A percentile compares a stretch with the other conserved stretches of the same genome.
phyloP scores from a whole-genome alignment of 2,329 filamentous ascomycete genomes.

The Fusarium continuum region DNA sequence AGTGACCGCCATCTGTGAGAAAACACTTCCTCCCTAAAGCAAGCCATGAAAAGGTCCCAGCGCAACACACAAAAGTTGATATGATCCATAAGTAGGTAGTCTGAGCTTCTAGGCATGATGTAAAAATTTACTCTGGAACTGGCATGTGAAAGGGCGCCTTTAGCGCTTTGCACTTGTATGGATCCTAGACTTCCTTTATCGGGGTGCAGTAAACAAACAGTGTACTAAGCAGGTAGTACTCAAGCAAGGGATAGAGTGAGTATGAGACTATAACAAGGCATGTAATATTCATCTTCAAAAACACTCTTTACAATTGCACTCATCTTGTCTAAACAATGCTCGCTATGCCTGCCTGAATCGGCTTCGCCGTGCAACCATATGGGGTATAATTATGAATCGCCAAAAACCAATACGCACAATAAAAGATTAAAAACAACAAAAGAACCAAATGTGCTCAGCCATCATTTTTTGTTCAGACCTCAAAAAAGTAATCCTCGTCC shows the following conservation, averaged over 20 bases:
- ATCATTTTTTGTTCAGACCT: constrained; percentile 59
- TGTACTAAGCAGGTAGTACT: not conserved
- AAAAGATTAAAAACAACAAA: constrained; percentile 27
- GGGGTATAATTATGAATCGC: constrained; percentile 37
- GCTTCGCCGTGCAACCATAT: constrained; percentile 24
- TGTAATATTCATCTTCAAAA: not conserved
- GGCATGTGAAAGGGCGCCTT: not conserved
- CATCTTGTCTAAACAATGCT: constrained; percentile 30
- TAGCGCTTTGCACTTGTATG: not conserved
- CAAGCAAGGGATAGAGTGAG: not conserved
- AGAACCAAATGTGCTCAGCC: not conserved
- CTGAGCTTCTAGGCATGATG: not conserved
- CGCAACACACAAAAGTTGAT: not conserved
- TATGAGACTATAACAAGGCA: not conserved
- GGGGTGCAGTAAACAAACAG: constrained; percentile 1
- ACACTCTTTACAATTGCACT: constrained; percentile 5
- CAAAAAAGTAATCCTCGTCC: constrained; percentile 94
- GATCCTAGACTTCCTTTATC: not conserved
- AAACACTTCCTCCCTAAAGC: not conserved
- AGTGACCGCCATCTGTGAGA: constrained; percentile 26
- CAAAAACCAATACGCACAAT: constrained; percentile 31
- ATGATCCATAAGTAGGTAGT: not conserved
- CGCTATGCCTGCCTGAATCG: constrained; percentile 26
- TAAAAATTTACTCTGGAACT: not conserved
- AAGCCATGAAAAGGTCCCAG: not conserved